Percentiles rank a stretch among this genome's conserved stretches.
These are phyloP conservation scores for Beauveria medogensis DNA, from an alignment of 2,329 filamentous ascomycete genomes.

Conservation along the genomic window DNA sequence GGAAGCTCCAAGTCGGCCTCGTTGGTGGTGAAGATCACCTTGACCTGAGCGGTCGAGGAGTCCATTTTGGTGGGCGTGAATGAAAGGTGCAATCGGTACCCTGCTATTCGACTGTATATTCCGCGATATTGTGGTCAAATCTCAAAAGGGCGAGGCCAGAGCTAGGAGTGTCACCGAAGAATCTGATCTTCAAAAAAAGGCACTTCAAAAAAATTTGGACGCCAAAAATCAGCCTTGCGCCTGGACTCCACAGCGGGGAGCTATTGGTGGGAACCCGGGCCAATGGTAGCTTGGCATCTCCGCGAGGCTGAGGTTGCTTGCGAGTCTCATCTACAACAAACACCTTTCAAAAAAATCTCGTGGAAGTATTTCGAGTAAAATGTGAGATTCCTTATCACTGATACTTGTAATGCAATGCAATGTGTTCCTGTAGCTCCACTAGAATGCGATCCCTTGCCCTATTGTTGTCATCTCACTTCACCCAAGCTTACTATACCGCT, in stretches of 20 bases:
- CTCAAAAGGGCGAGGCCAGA: background rate
- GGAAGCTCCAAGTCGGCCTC: slow-evolving; percentile 55
- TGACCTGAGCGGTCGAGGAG: slow-evolving; percentile 45
- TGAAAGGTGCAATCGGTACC: background rate
- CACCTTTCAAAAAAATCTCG: background rate
- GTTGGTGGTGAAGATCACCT: slow-evolving; percentile 59
- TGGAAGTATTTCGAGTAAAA: background rate
- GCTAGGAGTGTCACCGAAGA: background rate
- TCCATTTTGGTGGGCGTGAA: slow-evolving; percentile 23
- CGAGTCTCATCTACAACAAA: background rate
- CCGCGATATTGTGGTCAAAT: background rate
- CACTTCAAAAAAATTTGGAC: slow-evolving; percentile 1
- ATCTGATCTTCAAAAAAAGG: background rate
- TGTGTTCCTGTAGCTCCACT: background rate
- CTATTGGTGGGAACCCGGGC: background rate
- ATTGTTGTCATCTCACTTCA: background rate
- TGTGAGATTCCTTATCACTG: background rate
- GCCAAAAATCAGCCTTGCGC: background rate
- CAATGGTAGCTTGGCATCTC: background rate
- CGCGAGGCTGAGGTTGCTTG: background rate
- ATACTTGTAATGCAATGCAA: background rate
- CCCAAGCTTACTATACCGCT: slow-evolving; percentile 52
- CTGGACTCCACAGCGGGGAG: slow-evolving; percentile 4
- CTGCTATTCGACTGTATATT: background rate
- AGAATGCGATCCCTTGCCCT: background rate